Base-by-base conservation (phyloP, 2,329 filamentous ascomycete genomes). In the Sclerotinia sclerotiorum region DNA sequence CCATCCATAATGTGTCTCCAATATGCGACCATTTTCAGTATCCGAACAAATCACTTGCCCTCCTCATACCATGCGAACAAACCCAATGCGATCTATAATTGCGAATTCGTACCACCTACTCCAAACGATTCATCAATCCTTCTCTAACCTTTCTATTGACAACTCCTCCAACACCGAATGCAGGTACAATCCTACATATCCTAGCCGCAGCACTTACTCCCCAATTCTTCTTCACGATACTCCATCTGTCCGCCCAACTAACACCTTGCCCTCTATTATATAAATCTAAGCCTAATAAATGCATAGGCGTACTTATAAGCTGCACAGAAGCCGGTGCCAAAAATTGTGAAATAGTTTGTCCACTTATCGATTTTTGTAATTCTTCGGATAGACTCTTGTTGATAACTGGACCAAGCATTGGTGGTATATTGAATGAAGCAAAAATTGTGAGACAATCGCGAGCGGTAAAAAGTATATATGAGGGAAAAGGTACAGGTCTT, bases 391-490 rank as follows among this genome's bases (percentile, higher is more conserved):
- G 76, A 39, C 83, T 81, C 24, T 84, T 80, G 19, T 84, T 86
- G 27, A 97, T 81, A 7, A 82, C 79, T 0, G 93, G 92, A 0
- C 91, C 92, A 13, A 97, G 83, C 2, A 95, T 76, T 0, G 92
- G 87, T 0, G 94, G 94, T 2, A 97, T 82, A 77, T 97, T 97
- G 84, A 97, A 98, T 17, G 88, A 92, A 5, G 93, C 93, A 78
- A 96, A 97, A 74, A 97, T 93, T 64, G 94, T 97, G 70, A 97
- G 81, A 79, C 90, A 92, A 81, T 97, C 94, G 74, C 94, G 88
- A 67, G 90, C 77, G 3, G 91, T 88, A 82, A 97, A 97, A 68
- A 97, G 86, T 0, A 84, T 82, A 79, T 93, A 95, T 11, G 89
- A 91, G 1, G 90, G 82, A 44, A 87, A 79, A 0, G 91, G 88